Base-by-base conservation (phyloP, 148 eudicot species). In the Limonium bicolor region DNA sequence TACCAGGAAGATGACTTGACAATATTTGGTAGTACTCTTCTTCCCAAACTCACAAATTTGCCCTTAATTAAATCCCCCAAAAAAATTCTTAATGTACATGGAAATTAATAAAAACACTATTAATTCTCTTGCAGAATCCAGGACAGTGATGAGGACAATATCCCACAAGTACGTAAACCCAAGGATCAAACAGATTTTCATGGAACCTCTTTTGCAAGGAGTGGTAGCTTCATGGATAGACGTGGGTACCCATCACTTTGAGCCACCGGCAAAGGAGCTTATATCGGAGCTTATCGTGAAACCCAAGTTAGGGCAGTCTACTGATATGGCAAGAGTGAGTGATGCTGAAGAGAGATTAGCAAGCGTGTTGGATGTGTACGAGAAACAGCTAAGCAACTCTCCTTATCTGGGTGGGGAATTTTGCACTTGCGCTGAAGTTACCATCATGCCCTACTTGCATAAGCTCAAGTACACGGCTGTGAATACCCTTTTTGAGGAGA, bases 341-440 rank as follows among this genome's bases (percentile, higher is more conserved):
- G 35, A 36, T 39, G 62, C 62, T 3, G 36, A 30, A 11, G 31
- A 50, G 8, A 27, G 26, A 27, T 20, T 63, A 26, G 32, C 46
- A 1, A 51, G 23, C 32, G 69, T 64, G 24, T 40, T 64, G 0
- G 69, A 64, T 19, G 63, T 64, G 31, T 64, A 64, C 6, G 69
- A 64, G 42, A 45, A 59, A 20, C 49, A 19, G 36, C 64, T 64
- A 4, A 25, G 9, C 5, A 47, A 64, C 28, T 24, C 11, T 10
- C 52, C 46, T 45, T 58, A 52, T 41, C 47, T 64, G 59, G 59
- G 20, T 28, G 25, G 53, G 30, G 59, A 58, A 18, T 42, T 39
- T 20, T 64, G 52, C 46, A 64, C 55, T 1, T 42, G 58, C 0
- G 69, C 21, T 11, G 69, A 58, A n/a, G 2, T 64, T 1, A 28